Evolutionary conservation across 805 yeast genomes (phyloP).

Genomic region (Saccharomycopsis fibuligera): DNA sequence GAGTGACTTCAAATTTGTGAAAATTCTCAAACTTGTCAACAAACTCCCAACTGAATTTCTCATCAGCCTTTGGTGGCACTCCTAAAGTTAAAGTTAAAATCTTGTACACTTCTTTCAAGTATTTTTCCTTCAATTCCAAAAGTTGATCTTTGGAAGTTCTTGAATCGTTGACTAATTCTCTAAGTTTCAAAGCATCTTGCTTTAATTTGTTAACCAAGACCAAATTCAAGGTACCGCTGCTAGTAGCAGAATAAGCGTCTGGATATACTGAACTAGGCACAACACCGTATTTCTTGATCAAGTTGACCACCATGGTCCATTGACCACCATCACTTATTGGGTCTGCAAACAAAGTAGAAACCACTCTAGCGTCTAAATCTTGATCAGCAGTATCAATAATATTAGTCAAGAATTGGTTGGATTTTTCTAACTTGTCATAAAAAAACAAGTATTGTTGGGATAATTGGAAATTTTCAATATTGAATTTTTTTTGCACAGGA

Average conservation of each 20-base stretch:
- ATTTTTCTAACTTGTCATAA: slow-evolving; percentile 81
- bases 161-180: slow-evolving; percentile 38
- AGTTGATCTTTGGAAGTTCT: slow-evolving; percentile 34
- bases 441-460: slow-evolving; percentile 77
- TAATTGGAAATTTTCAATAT: slow-evolving; percentile 62
- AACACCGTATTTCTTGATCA: slow-evolving; percentile 73
- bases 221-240: slow-evolving; percentile 47
- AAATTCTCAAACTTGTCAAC: slow-evolving; percentile 59
- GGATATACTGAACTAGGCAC: slow-evolving; percentile 73
- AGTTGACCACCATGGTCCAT: slow-evolving; percentile 73
- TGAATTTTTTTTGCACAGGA: slow-evolving; percentile 52
- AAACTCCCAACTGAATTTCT: slow-evolving; percentile 68
- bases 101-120: slow-evolving; percentile 59
- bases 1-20: slow-evolving; percentile 48
- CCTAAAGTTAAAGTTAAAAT: slow-evolving; percentile 66
- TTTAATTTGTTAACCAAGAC: slow-evolving; percentile 64
- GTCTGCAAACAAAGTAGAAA: slow-evolving; percentile 55
- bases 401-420: slow-evolving; percentile 74
- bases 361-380: slow-evolving; percentile 61
- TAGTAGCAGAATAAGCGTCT: slow-evolving; percentile 53
- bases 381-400: slow-evolving; percentile 62
- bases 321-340: slow-evolving; percentile 87
- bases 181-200: slow-evolving; percentile 67
- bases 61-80: slow-evolving; percentile 68
- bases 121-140: slow-evolving; percentile 33